phyloP scores from a whole-genome alignment of 805 yeast genomes.

The Myxozyma vanderwaltii region DNA sequence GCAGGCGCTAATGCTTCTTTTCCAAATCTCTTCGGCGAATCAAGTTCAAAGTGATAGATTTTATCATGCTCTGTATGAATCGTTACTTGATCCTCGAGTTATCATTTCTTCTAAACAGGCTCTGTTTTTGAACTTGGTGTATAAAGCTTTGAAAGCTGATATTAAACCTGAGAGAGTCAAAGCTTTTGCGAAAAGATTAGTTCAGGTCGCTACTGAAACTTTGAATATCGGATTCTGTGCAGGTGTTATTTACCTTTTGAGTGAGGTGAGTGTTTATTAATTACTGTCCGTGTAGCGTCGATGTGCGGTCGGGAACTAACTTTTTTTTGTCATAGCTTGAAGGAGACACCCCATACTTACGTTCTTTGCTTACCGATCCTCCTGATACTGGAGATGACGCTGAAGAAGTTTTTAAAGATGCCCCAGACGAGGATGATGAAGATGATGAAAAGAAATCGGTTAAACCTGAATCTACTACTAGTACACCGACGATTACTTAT shows the following conservation, averaged over 20 bases:
- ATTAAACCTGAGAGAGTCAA: conserved; percentile 60
- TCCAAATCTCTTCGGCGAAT: conserved; percentile 72
- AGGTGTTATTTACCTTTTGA: conserved; percentile 75
- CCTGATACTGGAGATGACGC: conserved; percentile 53
- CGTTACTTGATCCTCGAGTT: conserved; percentile 80
- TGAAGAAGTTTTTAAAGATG: conserved; percentile 43
- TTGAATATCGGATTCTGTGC: conserved; percentile 81
- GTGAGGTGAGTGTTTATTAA: conserved; percentile 48
- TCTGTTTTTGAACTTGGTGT: conserved; percentile 81
- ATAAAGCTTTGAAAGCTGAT: conserved; percentile 79
- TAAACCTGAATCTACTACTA: conserved; percentile 14
- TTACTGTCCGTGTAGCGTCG: too few relatives aligned
- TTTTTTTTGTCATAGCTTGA: conserved; percentile 47
- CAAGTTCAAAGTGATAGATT: conserved; percentile 53
- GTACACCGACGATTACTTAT: conserved; percentile 46
- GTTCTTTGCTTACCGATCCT: conserved; percentile 60
- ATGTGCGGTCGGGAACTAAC: too few relatives aligned
- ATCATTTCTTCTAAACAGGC: conserved; percentile 89
- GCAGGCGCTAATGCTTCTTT: conserved; percentile 84
- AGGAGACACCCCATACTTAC: conserved; percentile 64
- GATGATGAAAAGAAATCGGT: conserved; percentile 8
- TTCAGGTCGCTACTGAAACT: conserved; percentile 86
- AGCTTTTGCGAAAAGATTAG: conserved; percentile 88
- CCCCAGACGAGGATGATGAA: conserved; percentile 41
- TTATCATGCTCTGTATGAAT: conserved; percentile 86